phyloP scores from a whole-genome alignment of 2,329 filamentous ascomycete species.

The Didymellaceae sp. region DNA sequence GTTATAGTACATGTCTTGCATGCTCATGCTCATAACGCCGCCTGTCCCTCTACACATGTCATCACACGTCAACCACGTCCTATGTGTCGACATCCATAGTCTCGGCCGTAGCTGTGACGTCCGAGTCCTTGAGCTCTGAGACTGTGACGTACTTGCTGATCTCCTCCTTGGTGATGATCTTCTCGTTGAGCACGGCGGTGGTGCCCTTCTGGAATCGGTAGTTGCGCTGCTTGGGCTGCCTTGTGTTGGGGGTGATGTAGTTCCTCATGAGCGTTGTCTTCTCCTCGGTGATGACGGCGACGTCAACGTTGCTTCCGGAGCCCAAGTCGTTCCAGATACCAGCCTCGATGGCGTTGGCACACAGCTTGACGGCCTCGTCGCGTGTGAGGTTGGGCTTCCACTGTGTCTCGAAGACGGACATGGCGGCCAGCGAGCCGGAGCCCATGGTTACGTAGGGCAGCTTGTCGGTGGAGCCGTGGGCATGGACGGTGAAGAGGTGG shows the following conservation, averaged over 20 bases:
- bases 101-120: constrained; percentile 65
- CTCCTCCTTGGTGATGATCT: constrained; percentile 92
- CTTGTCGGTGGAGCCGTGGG: constrained; percentile 98
- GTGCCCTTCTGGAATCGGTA: constrained; percentile 91
- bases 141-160: constrained; percentile 94
- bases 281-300: constrained; percentile 91
- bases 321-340: constrained; percentile 99
- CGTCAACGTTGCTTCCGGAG: constrained; percentile 95
- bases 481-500: constrained; percentile 97
- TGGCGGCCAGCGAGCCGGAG: constrained; percentile 91
- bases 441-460: constrained; percentile 99
- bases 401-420: constrained; percentile 96
- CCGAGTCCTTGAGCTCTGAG: constrained; percentile 77
- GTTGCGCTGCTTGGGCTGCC: constrained; percentile 88
- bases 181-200: constrained; percentile 95
- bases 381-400: constrained; percentile 82
- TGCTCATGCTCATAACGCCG: not conserved
- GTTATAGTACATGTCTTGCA: constrained; percentile 15
- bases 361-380: constrained; percentile 82
- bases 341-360: constrained; percentile 86
- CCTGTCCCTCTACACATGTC: not conserved
- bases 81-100: constrained; percentile 69
- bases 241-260: constrained; percentile 90
- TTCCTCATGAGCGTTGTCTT: constrained; percentile 95
- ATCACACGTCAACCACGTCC: not conserved